Percentiles rank a stretch among this genome's conserved stretches.
phyloP scores from a whole-genome alignment of 805 yeast genomes.

The Candida dendrica region DNA sequence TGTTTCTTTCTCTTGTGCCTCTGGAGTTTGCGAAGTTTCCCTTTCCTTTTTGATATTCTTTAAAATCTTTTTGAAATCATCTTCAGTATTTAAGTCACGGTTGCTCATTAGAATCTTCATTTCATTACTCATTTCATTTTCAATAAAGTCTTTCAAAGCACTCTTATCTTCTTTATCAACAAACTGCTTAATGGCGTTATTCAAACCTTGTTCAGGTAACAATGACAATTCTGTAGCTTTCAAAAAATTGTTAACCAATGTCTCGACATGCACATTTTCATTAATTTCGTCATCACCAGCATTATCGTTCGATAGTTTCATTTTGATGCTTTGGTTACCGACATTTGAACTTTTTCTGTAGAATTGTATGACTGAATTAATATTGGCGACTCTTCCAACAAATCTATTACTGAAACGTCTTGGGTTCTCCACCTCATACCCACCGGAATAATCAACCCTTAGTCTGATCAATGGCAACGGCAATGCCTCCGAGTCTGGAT shows the following conservation, averaged over 20 bases:
- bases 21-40: not conserved
- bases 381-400: constrained; percentile 86
- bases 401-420: constrained; percentile 83
- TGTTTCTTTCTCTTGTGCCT: not conserved
- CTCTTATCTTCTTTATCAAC: constrained; percentile 79
- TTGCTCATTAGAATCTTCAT: constrained; percentile 38
- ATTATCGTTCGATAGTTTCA: constrained; percentile 3
- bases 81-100: constrained; percentile 28
- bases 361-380: constrained; percentile 76
- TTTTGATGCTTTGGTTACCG: constrained; percentile 2
- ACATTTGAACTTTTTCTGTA: constrained; percentile 37
- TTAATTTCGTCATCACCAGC: constrained; percentile 18
- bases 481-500: constrained; percentile 27
- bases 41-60: constrained; percentile 28
- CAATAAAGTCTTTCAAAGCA: constrained; percentile 58
- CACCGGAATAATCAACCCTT: constrained; percentile 84
- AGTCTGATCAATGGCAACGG: constrained; percentile 80
- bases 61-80: constrained; percentile 33
- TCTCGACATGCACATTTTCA: constrained; percentile 47
- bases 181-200: constrained; percentile 61
- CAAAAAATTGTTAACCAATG: constrained; percentile 56
- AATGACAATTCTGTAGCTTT: constrained; percentile 57
- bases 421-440: constrained; percentile 87
- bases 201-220: constrained; percentile 69
- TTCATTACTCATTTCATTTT: constrained; percentile 46